Evolutionary conservation across 768 basidiomycete genomes (phyloP).

Genomic region (Dictyophora rubrovolvata): DNA sequence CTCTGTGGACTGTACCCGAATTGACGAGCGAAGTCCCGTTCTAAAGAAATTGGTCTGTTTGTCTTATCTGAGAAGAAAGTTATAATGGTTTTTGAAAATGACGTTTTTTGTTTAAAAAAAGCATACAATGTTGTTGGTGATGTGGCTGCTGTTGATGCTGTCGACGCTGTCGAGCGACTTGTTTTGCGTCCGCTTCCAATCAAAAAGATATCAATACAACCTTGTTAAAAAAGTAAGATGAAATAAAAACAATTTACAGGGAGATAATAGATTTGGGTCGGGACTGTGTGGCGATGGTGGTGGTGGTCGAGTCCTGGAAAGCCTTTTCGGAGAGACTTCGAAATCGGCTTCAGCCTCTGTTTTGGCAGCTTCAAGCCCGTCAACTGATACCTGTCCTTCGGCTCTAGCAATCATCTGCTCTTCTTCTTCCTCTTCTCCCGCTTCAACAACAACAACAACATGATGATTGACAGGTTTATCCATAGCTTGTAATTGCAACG

Average conservation of each 20-base stretch:
- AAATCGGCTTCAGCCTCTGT: neutral
- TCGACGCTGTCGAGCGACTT: neutral
- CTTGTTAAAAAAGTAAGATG: neutral
- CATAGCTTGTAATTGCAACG: neutral
- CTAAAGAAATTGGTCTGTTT: neutral
- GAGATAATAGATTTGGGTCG: neutral
- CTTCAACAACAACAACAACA: too few relatives aligned
- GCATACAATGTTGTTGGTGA: too few relatives aligned
- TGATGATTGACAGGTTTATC: neutral
- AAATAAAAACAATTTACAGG: neutral
- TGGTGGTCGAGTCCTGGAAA: neutral
- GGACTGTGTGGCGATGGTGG: neutral
- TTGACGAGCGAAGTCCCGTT: slow-evolving; percentile 1
- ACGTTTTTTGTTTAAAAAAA: too few relatives aligned
- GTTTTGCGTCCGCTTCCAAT: neutral
- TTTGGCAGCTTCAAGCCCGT: too few relatives aligned
- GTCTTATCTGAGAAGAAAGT: too few relatives aligned
- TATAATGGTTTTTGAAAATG: too few relatives aligned
- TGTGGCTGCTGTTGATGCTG: neutral
- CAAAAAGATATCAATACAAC: neutral
- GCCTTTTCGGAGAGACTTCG: neutral
- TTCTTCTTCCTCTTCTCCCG: too few relatives aligned
- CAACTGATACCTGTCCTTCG: too few relatives aligned
- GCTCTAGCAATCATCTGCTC: too few relatives aligned
- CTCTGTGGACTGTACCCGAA: neutral